Evolutionary conservation across 1,284 basidiomycete genomes (phyloP).

Genomic region (Moesziomyces sp.): DNA sequence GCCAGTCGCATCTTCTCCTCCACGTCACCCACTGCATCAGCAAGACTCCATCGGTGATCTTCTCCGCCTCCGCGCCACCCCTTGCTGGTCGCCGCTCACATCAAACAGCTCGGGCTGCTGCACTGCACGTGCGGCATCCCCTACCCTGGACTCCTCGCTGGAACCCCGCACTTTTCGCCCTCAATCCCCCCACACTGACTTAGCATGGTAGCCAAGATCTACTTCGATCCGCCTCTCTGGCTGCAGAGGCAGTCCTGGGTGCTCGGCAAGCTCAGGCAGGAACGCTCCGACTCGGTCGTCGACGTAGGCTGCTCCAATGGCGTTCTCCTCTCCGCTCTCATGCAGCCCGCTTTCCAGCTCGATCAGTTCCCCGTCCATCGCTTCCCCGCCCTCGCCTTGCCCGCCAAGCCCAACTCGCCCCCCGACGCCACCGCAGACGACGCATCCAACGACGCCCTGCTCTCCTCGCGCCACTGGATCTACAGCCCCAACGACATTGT

Average conservation of each 20-base stretch:
- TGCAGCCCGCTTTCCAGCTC: slow-evolving; percentile 51
- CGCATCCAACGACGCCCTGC: slow-evolving; percentile 8
- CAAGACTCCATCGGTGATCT: too few relatives aligned
- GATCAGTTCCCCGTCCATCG: slow-evolving; percentile 49
- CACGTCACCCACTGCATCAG: too few relatives aligned
- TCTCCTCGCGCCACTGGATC: slow-evolving; percentile 45
- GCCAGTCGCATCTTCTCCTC: background rate
- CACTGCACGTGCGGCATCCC: background rate
- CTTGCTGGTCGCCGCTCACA: background rate
- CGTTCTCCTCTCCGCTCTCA: slow-evolving; percentile 43
- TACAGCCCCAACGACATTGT: slow-evolving; percentile 48
- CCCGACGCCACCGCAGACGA: slow-evolving; percentile 8
- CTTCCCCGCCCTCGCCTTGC: slow-evolving; percentile 39
- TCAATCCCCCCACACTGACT: background rate
- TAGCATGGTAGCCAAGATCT: slow-evolving; percentile 38
- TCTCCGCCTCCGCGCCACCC: too few relatives aligned
- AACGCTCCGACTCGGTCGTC: slow-evolving; percentile 45
- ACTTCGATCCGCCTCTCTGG: slow-evolving; percentile 53
- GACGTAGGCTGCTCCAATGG: slow-evolving; percentile 53
- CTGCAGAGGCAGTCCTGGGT: slow-evolving; percentile 52
- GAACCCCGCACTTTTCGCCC: too few relatives aligned
- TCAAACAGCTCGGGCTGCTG: background rate
- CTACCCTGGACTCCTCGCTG: too few relatives aligned
- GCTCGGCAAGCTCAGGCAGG: slow-evolving; percentile 34
- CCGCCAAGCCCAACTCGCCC: background rate